phyloP scores from a whole-genome alignment of 306 rosid species.

The Morella rubra region DNA sequence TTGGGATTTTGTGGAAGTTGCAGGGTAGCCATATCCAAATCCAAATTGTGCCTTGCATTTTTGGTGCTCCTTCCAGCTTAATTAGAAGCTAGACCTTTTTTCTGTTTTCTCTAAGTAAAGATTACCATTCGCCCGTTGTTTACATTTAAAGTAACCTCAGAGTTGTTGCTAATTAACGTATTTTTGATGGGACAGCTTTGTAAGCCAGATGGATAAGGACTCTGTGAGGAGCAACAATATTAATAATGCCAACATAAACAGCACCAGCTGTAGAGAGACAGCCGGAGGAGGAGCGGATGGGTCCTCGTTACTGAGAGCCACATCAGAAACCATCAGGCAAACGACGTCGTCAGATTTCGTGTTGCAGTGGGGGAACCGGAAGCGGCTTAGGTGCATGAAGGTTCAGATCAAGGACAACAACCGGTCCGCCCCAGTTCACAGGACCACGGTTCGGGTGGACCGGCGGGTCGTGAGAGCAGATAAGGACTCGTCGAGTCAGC shows the following conservation, averaged over 20 bases:
- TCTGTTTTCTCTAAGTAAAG: too few species aligned
- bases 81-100: not conserved
- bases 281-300: slow-evolving; percentile 39
- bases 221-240: slow-evolving; percentile 30
- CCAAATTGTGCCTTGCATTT: slow-evolving; percentile 4
- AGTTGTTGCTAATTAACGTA: slow-evolving; percentile 14
- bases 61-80: not conserved
- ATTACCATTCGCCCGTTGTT: not conserved
- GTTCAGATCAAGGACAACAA: slow-evolving; percentile 70
- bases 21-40: slow-evolving; percentile 9
- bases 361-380: slow-evolving; percentile 90
- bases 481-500: slow-evolving; percentile 53
- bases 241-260: slow-evolving; percentile 22
- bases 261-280: slow-evolving; percentile 41
- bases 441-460: slow-evolving; percentile 76
- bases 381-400: slow-evolving; percentile 90
- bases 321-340: slow-evolving; percentile 45
- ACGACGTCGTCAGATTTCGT: slow-evolving; percentile 66
- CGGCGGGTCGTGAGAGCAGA: slow-evolving; percentile 72
- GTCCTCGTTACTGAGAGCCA: slow-evolving; percentile 51
- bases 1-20: not conserved
- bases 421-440: slow-evolving; percentile 56
- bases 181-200: slow-evolving; percentile 35
- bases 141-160: slow-evolving; percentile 28
- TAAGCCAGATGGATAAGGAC: slow-evolving; percentile 63